Conservation (phyloP, 495 filamentous ascomycete genomes). For the Penicillium antarcticum region DNA sequence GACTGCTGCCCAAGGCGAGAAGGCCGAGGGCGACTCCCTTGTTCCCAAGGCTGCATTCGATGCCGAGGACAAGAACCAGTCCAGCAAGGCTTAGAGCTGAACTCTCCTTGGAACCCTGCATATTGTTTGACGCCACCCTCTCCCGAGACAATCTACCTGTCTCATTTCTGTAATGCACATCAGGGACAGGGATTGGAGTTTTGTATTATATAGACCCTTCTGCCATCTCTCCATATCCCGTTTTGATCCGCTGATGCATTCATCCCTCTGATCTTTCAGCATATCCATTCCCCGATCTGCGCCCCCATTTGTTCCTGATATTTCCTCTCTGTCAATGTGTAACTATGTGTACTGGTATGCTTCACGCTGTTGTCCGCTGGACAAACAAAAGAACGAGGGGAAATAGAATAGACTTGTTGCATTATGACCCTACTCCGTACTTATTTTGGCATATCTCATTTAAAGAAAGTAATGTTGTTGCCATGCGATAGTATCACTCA, state of each 20-base stretch:
- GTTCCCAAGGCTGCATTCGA: conserved; percentile 52
- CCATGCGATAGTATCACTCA: no score
- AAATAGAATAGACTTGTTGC: conserved; percentile 29
- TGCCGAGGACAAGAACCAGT: conserved; percentile 31
- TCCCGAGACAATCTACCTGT: neutral
- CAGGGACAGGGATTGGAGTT: conserved; percentile 18
- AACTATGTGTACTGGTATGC: conserved; percentile 37
- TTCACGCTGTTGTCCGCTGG: conserved; percentile 10
- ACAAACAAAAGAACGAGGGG: conserved; percentile 9
- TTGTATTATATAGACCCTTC: conserved; percentile 29
- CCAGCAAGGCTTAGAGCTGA: conserved; percentile 29
- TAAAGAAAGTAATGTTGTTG: no score
- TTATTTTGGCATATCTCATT: no score
- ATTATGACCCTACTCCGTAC: conserved; percentile 4
- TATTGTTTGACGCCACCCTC: conserved; percentile 8
- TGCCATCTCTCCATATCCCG: conserved; percentile 17
- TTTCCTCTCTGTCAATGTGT: conserved; percentile 16
- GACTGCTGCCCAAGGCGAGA: conserved; percentile 15
- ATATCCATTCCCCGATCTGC: conserved; percentile 28
- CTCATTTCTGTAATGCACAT: conserved; percentile 11
- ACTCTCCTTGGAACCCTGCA: neutral
- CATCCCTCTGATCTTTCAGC: conserved; percentile 23
- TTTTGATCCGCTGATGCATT: conserved; percentile 10
- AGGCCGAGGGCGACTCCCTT: conserved; percentile 39
- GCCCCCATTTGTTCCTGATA: conserved; percentile 16